phyloP scores from a whole-genome alignment of 768 basidiomycete genomes.

The Psilocybe tampanensis region DNA sequence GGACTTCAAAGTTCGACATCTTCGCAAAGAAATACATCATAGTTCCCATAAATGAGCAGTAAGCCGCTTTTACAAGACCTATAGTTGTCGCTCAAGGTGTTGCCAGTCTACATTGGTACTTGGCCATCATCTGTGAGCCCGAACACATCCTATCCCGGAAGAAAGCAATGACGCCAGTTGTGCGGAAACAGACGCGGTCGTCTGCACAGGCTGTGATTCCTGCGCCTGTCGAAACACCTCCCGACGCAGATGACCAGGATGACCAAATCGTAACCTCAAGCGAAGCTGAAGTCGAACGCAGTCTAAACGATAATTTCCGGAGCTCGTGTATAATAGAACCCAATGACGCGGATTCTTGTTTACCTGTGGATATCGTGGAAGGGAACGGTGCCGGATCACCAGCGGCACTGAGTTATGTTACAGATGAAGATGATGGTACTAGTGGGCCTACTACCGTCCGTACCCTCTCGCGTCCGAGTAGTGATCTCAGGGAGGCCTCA shows the following conservation, averaged over 20 bases:
- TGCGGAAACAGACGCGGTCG: constrained; percentile 24
- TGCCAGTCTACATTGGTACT: constrained; percentile 91
- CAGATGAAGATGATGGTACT: constrained; percentile 3
- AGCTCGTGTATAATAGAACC: constrained; percentile 26
- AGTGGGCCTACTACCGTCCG: neutral
- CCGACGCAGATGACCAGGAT: constrained; percentile 7
- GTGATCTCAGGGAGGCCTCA: neutral
- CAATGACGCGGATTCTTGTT: neutral
- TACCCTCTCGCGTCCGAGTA: neutral
- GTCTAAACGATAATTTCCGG: constrained; percentile 28
- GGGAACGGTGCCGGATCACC: constrained; percentile 2
- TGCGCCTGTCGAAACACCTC: neutral
- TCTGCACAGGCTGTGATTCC: constrained; percentile 4
- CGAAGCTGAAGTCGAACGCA: constrained; percentile 35
- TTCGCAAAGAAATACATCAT: constrained; percentile 93
- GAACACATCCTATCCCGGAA: constrained; percentile 51
- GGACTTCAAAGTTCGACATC: constrained; percentile 88
- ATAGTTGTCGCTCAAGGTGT: neutral
- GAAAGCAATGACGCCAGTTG: constrained; percentile 4
- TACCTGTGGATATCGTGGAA: neutral
- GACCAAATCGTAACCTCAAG: constrained; percentile 22
- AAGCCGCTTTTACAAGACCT: constrained; percentile 23
- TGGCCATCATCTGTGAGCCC: constrained; percentile 91
- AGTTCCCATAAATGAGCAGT: constrained; percentile 98
- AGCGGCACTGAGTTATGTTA: constrained; percentile 10